Percentiles rank a stretch among this genome's conserved stretches.
Conservation (phyloP, 352 stramenopile genomes). For the Pythium scleroteichum region DNA sequence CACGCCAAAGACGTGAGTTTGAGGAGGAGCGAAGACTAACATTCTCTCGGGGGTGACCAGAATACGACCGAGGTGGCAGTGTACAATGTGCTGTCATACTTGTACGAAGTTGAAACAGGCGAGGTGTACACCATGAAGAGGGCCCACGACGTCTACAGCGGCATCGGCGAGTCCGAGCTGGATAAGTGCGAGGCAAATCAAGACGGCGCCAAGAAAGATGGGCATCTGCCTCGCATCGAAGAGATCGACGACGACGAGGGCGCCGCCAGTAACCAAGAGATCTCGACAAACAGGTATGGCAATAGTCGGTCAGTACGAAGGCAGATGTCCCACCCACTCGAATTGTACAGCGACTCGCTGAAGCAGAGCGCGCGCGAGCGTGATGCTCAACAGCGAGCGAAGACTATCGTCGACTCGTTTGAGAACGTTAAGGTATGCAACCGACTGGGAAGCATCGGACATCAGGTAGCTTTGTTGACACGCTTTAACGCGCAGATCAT, state of each 20-base stretch:
- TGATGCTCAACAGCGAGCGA: slow-evolving; percentile 37
- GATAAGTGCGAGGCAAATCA: slow-evolving; percentile 2
- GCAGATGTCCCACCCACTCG: too few species aligned
- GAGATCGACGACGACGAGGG: slow-evolving; percentile 26
- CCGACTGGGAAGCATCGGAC: not conserved
- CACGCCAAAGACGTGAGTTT: too few species aligned
- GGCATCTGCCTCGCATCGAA: slow-evolving; percentile 24
- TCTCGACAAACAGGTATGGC: too few species aligned
- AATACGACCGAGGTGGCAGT: slow-evolving; percentile 92
- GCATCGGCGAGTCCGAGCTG: slow-evolving; percentile 61
- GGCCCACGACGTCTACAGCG: slow-evolving; percentile 85
- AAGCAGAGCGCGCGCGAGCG: slow-evolving; percentile 33
- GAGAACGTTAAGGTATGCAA: slow-evolving; percentile 50
- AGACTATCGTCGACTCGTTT: slow-evolving; percentile 53
- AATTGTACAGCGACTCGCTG: slow-evolving; percentile 25
- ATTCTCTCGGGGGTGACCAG: slow-evolving; percentile 29
- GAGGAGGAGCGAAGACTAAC: not conserved
- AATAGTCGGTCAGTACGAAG: too few species aligned
- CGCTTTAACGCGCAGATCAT: slow-evolving; percentile 45
- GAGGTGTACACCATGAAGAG: slow-evolving; percentile 89
- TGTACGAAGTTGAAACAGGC: slow-evolving; percentile 91
- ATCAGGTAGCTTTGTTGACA: too few species aligned
- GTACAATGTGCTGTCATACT: slow-evolving; percentile 90
- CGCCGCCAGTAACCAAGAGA: slow-evolving; percentile 18
- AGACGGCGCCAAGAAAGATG: slow-evolving; percentile 7